Percentiles rank a stretch among this genome's conserved stretches.
Evolutionary conservation across 2,329 filamentous ascomycete genomes (phyloP).

Genomic region (Tolypocladium sp.): DNA sequence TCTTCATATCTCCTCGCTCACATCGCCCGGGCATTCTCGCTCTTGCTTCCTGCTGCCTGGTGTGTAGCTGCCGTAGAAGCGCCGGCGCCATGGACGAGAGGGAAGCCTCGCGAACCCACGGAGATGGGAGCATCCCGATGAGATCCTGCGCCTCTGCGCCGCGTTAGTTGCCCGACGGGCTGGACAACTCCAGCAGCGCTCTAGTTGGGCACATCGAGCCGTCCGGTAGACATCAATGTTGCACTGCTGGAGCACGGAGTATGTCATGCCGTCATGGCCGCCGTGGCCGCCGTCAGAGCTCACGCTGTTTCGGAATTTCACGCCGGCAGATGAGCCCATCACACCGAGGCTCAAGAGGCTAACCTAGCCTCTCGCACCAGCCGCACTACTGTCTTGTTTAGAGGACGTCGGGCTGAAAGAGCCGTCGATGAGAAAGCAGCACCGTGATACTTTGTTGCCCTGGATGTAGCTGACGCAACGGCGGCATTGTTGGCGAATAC

Average conservation of each 20-base stretch:
- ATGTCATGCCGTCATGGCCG: too few species aligned
- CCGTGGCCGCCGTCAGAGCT: too few species aligned
- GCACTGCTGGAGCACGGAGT: background rate
- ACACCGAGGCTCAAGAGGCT: background rate
- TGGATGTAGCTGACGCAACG: too few species aligned
- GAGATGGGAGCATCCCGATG: background rate
- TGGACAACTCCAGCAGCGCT: background rate
- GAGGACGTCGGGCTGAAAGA: too few species aligned
- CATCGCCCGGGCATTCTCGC: background rate
- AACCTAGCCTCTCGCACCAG: too few species aligned
- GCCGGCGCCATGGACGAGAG: background rate
- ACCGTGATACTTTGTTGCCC: background rate
- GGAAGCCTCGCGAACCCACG: background rate
- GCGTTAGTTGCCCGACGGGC: background rate
- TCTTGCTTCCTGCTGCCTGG: background rate
- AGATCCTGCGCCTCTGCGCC: background rate
- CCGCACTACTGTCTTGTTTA: too few species aligned
- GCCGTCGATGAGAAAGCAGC: background rate
- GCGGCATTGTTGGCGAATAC: background rate
- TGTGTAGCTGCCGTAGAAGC: background rate
- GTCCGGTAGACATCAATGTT: background rate
- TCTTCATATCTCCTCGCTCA: background rate
- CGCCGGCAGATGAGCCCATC: background rate
- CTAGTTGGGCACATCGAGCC: background rate
- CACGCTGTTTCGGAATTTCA: background rate